A percentile compares a stretch with the other conserved stretches of the same genome.
phyloP scores from a whole-genome alignment of 768 basidiomycete genomes.

The Mycena filopes region DNA sequence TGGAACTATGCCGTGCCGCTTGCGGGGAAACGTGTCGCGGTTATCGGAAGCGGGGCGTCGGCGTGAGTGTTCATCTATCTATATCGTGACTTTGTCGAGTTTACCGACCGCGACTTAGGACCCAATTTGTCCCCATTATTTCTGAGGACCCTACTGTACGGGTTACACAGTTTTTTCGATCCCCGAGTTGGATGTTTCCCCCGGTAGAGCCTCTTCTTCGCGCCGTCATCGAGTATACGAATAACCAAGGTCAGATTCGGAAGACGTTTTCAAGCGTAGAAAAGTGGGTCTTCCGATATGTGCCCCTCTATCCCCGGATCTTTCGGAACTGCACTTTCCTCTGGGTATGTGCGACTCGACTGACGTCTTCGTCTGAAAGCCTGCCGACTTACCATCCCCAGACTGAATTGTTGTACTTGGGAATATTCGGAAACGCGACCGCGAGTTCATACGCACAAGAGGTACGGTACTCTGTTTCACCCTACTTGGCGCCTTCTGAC shows the following conservation, averaged over 20 bases:
- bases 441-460: not conserved
- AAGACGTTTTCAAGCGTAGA: conserved; percentile 26
- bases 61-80: conserved; percentile 50
- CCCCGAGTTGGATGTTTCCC: conserved; percentile 59
- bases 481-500: conserved; percentile 32
- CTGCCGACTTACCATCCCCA: not conserved
- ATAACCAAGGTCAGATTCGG: conserved; percentile 17
- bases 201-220: not conserved
- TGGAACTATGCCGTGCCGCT: conserved; percentile 57
- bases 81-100: not conserved
- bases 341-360: conserved; percentile 22
- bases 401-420: conserved; percentile 23
- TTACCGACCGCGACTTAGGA: conserved; percentile 41
- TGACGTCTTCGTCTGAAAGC: too few species aligned
- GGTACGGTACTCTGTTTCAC: conserved; percentile 27
- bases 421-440: conserved; percentile 11
- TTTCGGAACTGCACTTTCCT: conserved; percentile 27
- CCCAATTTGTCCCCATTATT: conserved; percentile 61
- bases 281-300: conserved; percentile 9
- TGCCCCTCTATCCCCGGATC: conserved; percentile 26
- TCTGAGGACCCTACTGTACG: conserved; percentile 50
- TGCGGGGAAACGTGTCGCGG: conserved; percentile 58
- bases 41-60: conserved; percentile 69
- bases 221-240: not conserved
- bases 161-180: conserved; percentile 62